Conservation (phyloP, 1,139 yeast genomes). For the Meyerozyma athensensis region DNA sequence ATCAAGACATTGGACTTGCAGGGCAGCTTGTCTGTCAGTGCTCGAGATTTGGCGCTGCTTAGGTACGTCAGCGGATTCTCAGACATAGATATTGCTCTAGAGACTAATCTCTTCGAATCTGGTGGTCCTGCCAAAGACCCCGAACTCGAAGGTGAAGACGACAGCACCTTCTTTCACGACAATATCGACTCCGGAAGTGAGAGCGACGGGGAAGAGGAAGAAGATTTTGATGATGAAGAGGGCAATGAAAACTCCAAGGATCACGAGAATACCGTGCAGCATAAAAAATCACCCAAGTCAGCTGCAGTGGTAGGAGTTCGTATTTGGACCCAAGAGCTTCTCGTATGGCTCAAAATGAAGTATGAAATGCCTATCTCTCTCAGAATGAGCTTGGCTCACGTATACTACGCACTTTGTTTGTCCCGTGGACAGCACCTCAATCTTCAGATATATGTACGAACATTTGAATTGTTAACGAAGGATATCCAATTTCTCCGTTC, state of each 20-base stretch:
- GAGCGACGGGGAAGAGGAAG: conserved; percentile 39
- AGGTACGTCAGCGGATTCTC: conserved; percentile 23
- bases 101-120: conserved; percentile 45
- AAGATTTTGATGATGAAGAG: conserved; percentile 31
- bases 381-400: conserved; percentile 59
- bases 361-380: conserved; percentile 71
- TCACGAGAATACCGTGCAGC: conserved; percentile 33
- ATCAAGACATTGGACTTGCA: conserved; percentile 71
- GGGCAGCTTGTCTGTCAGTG: conserved; percentile 66
- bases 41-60: conserved; percentile 50
- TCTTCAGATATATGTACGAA: conserved; percentile 57
- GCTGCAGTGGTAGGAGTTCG: conserved; percentile 73
- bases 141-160: conserved; percentile 10
- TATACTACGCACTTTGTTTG: conserved; percentile 69
- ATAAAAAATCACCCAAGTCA: conserved; percentile 59
- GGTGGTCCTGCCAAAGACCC: conserved; percentile 10
- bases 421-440: conserved; percentile 72
- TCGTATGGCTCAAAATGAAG: conserved; percentile 76
- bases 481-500: conserved; percentile 37
- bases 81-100: conserved; percentile 52
- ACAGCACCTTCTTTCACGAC: conserved; percentile 18
- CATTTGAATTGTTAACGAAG: conserved; percentile 56
- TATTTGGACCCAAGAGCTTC: conserved; percentile 86
- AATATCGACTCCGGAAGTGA: conserved; percentile 32
- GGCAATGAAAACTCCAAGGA: conserved; percentile 42